These are phyloP conservation scores for Candida sp. DNA, from an alignment of 1,139 yeast genomes.

Conservation along the genomic window DNA sequence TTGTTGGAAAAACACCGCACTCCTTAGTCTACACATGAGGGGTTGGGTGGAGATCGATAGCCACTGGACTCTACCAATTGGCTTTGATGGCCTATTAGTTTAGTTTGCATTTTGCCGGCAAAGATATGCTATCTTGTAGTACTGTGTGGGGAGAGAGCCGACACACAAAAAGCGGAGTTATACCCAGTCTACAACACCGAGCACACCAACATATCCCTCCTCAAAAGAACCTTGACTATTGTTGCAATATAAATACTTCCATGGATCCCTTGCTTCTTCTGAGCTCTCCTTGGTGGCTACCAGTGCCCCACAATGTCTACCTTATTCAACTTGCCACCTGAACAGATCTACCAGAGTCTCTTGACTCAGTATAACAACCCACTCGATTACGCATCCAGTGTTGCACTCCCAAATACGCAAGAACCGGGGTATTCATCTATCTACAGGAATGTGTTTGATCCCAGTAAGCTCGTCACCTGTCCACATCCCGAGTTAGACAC, in stretches of 20 bases:
- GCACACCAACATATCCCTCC: neutral
- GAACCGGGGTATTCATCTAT: conserved; percentile 54
- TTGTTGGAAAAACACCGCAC: neutral
- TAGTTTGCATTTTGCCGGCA: neutral
- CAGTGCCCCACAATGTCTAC: conserved; percentile 1
- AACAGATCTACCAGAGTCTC: conserved; percentile 12
- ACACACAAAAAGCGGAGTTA: neutral
- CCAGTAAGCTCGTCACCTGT: conserved; percentile 36
- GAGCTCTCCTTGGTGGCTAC: neutral
- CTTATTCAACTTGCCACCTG: conserved; percentile 13
- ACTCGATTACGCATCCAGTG: conserved; percentile 13
- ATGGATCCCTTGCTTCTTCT: neutral
- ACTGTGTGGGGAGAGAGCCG: too few species aligned
- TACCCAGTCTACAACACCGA: neutral
- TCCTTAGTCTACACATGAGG: neutral
- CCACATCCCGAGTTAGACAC: conserved; percentile 58
- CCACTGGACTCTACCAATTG: too few species aligned
- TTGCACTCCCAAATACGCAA: conserved; percentile 24
- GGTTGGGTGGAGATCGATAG: neutral
- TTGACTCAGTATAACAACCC: conserved; percentile 11
- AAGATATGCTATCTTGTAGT: too few species aligned
- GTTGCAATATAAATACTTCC: neutral
- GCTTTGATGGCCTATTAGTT: too few species aligned
- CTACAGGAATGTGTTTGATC: conserved; percentile 49
- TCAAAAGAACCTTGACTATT: neutral